Evolutionary conservation across 2,329 filamentous ascomycete species (phyloP).

Genomic region (Berkeleyomyces rouxiae): DNA sequence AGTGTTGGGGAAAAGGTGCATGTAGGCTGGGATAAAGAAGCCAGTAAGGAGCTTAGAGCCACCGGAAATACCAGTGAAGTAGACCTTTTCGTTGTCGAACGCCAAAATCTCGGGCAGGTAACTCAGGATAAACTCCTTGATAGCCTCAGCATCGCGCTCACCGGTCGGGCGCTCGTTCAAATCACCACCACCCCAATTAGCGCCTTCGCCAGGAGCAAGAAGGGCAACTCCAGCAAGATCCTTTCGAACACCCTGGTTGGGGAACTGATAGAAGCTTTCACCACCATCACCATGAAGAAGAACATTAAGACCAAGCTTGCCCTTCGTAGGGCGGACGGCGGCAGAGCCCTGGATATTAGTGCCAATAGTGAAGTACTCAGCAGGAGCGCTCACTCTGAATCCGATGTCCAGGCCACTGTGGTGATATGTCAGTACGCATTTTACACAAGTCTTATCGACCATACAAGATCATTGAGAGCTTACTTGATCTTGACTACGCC

Average conservation of each 20-base stretch:
- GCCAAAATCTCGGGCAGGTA: conserved; percentile 36
- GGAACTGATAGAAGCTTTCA: conserved; percentile 41
- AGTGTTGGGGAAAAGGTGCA: conserved; percentile 31
- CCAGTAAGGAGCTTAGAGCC: conserved; percentile 36
- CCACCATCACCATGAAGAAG: conserved; percentile 44
- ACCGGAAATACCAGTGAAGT: conserved; percentile 41
- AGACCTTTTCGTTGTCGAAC: conserved; percentile 34
- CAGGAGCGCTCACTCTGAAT: conserved; percentile 38
- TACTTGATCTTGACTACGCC: conserved; percentile 38
- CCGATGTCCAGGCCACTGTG: conserved; percentile 34
- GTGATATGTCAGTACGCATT: not conserved
- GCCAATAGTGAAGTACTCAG: conserved; percentile 32
- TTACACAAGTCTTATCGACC: conserved; percentile 12
- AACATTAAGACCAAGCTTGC: conserved; percentile 35
- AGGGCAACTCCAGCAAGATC: conserved; percentile 36
- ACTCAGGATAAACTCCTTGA: conserved; percentile 37
- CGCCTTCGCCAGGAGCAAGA: conserved; percentile 35
- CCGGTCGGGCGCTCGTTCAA: conserved; percentile 38
- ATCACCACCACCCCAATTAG: conserved; percentile 36
- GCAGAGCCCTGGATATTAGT: conserved; percentile 32
- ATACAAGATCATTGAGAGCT: conserved; percentile 8
- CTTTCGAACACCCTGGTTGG: conserved; percentile 34
- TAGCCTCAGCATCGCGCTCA: conserved; percentile 37
- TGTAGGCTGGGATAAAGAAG: conserved; percentile 41
- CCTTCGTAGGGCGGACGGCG: conserved; percentile 19